Base-by-base conservation (phyloP, 2,329 filamentous ascomycete species). In the Trichoderma arundinaceum region DNA sequence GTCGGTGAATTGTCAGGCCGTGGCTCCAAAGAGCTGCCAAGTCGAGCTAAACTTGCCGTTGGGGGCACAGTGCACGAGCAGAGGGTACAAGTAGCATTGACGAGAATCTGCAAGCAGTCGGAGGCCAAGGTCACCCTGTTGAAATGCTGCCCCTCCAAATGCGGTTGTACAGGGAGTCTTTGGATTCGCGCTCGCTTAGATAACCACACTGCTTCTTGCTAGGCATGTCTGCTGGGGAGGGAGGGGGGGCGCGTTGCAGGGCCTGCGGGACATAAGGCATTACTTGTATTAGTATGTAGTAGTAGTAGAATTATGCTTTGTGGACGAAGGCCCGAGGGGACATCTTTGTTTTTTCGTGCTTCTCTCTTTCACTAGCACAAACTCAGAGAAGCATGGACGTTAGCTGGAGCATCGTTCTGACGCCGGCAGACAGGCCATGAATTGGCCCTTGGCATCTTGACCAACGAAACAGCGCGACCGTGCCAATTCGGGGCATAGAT, bases 391-490 rank as follows among this genome's bases (percentile, higher is more conserved):
- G 59, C 59, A 62, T 62, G 59, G 49, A 54, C 59, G 46, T 61
- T 62, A 62, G 61, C 61, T 57, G 32, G 52, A 57, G 61, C 52
- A 64, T 64, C 59, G 59, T 54, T 46, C 59, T 62, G 59, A 62
- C 59, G 49, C 59, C 59, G 49, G 59, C 59, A 54, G 59, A 54
- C 59, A 62, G 59, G 59, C 59, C 59, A 62, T 46, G 59, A 62
- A 28, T 62, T 62, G 59, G 59, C 39, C 59, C 59, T 62, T 43
- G 59, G 38, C 38, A 22, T 33, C 59, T 53, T 62, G 59, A 62
- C 59, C 59, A 62, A 62, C 59, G 59, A 62, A 67, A 72, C 72
- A 73, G 70, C 70, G 65, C 71, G 70, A 69, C 67, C 60, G 68
- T 70, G 71, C 64, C 58, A 53, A 63, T 63, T 66, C 65, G 65